Conservation (phyloP, 805 yeast genomes). For the Candida sithepensis region DNA sequence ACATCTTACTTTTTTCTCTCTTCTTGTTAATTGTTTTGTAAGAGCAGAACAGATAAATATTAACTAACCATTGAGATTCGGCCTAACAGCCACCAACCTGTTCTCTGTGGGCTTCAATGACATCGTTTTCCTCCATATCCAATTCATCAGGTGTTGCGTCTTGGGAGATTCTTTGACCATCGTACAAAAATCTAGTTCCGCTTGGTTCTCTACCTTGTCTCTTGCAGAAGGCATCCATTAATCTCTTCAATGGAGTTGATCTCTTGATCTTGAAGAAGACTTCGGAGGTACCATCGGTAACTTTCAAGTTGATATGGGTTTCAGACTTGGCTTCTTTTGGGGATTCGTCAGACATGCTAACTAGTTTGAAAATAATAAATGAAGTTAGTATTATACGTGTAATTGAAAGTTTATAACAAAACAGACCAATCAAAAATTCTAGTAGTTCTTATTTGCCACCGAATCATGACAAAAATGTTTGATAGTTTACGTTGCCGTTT, state of each 20-base stretch:
- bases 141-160: constrained; percentile 90
- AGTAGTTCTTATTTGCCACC: too few relatives aligned
- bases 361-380: neutral
- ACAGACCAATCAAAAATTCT: too few relatives aligned
- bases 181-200: constrained; percentile 84
- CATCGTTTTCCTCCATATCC: constrained; percentile 94
- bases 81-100: constrained; percentile 64
- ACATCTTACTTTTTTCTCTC: too few relatives aligned
- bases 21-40: too few relatives aligned
- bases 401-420: too few relatives aligned
- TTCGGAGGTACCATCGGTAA: constrained; percentile 90
- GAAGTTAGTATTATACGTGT: too few relatives aligned
- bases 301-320: constrained; percentile 83
- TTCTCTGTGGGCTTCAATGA: constrained; percentile 95
- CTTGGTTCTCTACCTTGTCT: constrained; percentile 89
- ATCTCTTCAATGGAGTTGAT: constrained; percentile 86
- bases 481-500: too few relatives aligned
- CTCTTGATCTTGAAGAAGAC: constrained; percentile 93
- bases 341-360: constrained; percentile 30
- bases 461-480: too few relatives aligned
- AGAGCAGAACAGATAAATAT: too few relatives aligned
- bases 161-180: constrained; percentile 85
- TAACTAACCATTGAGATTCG: too few relatives aligned
- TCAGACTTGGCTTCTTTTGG: constrained; percentile 41
- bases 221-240: constrained; percentile 97